A percentile compares a stretch with the other conserved stretches of the same genome.
These are phyloP conservation scores for Aspergillus neoniger DNA, from an alignment of 2,329 filamentous ascomycete species.

Conservation along the genomic window DNA sequence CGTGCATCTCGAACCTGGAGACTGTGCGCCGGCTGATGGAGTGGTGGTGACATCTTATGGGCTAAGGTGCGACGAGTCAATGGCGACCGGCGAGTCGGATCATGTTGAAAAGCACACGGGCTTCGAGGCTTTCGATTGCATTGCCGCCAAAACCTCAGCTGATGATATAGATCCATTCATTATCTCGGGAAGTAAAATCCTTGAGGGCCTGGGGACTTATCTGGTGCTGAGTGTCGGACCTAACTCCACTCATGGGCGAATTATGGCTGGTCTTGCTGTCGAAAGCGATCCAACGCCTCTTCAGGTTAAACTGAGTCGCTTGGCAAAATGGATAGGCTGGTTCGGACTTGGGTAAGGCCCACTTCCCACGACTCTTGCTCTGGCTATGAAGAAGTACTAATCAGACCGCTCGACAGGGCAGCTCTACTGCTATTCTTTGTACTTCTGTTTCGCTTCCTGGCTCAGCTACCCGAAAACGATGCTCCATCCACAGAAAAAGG, in stretches of 20 bases:
- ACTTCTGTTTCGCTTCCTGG: conserved; percentile 80
- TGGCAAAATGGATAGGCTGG: conserved; percentile 74
- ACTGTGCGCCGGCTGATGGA: conserved; percentile 68
- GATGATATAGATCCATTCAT: conserved; percentile 65
- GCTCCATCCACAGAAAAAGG: conserved; percentile 65
- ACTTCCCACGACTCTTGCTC: conserved; percentile 6
- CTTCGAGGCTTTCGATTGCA: conserved; percentile 52
- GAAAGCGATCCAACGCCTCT: conserved; percentile 72
- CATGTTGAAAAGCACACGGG: conserved; percentile 61
- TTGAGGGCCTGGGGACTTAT: conserved; percentile 73
- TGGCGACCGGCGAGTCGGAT: conserved; percentile 70
- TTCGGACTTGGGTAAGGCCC: conserved; percentile 49
- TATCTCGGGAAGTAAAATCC: conserved; percentile 75
- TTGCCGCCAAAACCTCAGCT: conserved; percentile 26
- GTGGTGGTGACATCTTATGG: conserved; percentile 65
- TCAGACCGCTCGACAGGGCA: conserved; percentile 26
- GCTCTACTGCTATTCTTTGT: conserved; percentile 80
- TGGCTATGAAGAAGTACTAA: too few species aligned
- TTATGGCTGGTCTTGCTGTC: conserved; percentile 69
- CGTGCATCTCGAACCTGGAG: conserved; percentile 65
- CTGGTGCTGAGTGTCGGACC: conserved; percentile 70
- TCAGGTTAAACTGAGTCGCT: conserved; percentile 71
- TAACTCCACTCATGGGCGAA: conserved; percentile 72
- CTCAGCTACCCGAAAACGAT: conserved; percentile 58
- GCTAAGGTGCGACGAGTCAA: conserved; percentile 69